phyloP scores from a whole-genome alignment of 2,329 filamentous ascomycete species.

The Arthrinium phaeospermum region DNA sequence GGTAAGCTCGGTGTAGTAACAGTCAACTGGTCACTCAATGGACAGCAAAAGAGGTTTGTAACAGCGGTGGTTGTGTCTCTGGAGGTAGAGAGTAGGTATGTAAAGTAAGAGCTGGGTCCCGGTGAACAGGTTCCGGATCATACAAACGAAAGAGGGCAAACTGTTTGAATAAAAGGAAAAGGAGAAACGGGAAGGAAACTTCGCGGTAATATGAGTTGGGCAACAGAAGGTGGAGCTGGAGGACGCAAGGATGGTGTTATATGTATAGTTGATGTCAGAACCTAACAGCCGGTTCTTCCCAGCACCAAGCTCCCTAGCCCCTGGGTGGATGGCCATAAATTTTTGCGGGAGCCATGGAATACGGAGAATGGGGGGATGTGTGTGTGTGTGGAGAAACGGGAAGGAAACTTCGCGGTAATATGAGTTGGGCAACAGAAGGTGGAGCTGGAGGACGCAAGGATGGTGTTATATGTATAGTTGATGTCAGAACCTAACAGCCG shows the following conservation, averaged over 20 bases:
- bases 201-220: constrained; percentile 19
- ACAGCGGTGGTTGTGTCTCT: too few relatives aligned
- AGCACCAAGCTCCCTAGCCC: constrained; percentile 13
- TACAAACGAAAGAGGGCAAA: constrained; percentile 8
- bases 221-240: constrained; percentile 16
- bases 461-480: constrained; percentile 22
- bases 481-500: constrained; percentile 24
- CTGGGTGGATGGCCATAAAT: constrained; percentile 9
- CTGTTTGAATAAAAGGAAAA: not conserved
- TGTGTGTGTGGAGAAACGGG: too few relatives aligned
- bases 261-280: constrained; percentile 26
- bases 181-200: constrained; percentile 12
- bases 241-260: constrained; percentile 9
- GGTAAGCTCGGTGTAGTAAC: not conserved
- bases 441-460: constrained; percentile 7
- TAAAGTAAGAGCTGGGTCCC: not conserved
- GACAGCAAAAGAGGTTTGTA: not conserved
- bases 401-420: constrained; percentile 19
- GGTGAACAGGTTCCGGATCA: not conserved
- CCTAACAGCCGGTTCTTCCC: constrained; percentile 18
- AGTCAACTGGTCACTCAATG: not conserved
- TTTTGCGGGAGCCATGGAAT: constrained; percentile 13
- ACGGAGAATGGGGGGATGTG: constrained; percentile 7
- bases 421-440: constrained; percentile 17
- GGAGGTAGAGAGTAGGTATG: not conserved